phyloP scores from a whole-genome alignment of 768 basidiomycete species.

The Lactifluus rugatus region DNA sequence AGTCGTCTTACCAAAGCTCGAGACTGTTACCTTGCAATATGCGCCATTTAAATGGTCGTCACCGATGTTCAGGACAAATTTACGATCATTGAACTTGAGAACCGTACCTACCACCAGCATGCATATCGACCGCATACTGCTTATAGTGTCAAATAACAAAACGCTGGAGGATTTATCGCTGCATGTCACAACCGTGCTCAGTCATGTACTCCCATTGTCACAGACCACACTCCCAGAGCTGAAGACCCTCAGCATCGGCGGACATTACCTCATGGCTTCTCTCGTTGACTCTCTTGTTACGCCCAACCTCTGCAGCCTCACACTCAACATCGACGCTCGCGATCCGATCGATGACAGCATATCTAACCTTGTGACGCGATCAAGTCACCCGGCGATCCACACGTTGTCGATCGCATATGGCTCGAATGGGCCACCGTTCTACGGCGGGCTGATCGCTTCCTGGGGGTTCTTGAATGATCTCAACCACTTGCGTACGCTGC shows the following conservation, averaged over 20 bases:
- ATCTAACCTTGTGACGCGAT: conserved; percentile 48
- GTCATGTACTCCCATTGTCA: conserved; percentile 52
- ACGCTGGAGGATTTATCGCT: conserved; percentile 46
- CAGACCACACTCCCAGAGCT: conserved; percentile 46
- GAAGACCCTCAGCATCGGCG: conserved; percentile 48
- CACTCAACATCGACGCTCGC: conserved; percentile 63
- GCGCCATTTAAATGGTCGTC: conserved; percentile 73
- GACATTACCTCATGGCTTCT: conserved; percentile 53
- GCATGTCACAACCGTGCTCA: conserved; percentile 51
- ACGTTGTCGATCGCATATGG: conserved; percentile 58
- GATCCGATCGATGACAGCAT: conserved; percentile 69
- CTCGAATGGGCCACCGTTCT: conserved; percentile 33
- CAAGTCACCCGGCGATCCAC: conserved; percentile 45
- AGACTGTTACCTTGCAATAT: conserved; percentile 55
- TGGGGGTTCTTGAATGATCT: conserved; percentile 62
- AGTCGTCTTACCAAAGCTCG: conserved; percentile 37
- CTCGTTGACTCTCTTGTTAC: conserved; percentile 53
- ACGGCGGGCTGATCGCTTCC: conserved; percentile 49
- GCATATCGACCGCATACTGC: conserved; percentile 59
- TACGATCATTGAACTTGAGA: conserved; percentile 52
- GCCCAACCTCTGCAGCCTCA: conserved; percentile 49
- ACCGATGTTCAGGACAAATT: conserved; percentile 52
- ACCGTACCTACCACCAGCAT: conserved; percentile 54
- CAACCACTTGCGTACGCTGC: conserved; percentile 45
- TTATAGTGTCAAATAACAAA: conserved; percentile 51